A percentile compares a stretch with the other conserved stretches of the same genome.
These are phyloP conservation scores for Trichoderma parareesei DNA, from an alignment of 495 filamentous ascomycete genomes.

Conservation along the genomic window DNA sequence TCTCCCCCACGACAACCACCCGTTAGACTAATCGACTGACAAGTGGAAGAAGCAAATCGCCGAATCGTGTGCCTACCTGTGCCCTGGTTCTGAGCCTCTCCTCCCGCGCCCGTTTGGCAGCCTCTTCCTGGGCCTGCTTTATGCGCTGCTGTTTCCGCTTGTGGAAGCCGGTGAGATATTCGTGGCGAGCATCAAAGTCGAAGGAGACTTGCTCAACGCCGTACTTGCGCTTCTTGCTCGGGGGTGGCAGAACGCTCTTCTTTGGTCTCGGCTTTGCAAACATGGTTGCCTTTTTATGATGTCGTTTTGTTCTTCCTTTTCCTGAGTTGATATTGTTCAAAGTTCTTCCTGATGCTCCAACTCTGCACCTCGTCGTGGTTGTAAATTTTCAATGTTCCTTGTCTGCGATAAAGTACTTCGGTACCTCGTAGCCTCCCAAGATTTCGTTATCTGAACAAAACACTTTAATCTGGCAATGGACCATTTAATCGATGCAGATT, in stretches of 20 bases:
- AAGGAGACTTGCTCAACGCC: conserved; percentile 74
- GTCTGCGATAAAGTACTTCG: not conserved
- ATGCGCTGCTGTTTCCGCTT: conserved; percentile 82
- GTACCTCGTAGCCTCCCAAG: no score
- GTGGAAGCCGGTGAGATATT: conserved; percentile 92
- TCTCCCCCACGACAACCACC: not conserved
- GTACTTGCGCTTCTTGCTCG: conserved; percentile 59
- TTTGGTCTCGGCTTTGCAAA: conserved; percentile 43
- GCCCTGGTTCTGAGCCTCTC: conserved; percentile 64
- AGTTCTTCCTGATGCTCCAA: not conserved
- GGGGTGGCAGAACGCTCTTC: conserved; percentile 37
- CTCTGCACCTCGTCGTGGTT: not conserved
- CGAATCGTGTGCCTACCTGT: conserved; percentile 42
- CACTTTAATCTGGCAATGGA: no score
- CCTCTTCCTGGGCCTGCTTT: conserved; percentile 74
- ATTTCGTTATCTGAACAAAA: no score
- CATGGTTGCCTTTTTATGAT: conserved; percentile 21
- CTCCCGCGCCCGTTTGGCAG: conserved; percentile 61
- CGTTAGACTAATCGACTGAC: not conserved
- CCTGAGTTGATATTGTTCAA: not conserved
- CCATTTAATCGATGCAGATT: no score
- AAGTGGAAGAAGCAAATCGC: conserved; percentile 14
- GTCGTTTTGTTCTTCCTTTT: not conserved
- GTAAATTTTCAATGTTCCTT: not conserved
- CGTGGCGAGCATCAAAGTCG: conserved; percentile 63